Evolutionary conservation across 495 filamentous ascomycete genomes (phyloP).

Genomic region (Trypethelium eluteriae): DNA sequence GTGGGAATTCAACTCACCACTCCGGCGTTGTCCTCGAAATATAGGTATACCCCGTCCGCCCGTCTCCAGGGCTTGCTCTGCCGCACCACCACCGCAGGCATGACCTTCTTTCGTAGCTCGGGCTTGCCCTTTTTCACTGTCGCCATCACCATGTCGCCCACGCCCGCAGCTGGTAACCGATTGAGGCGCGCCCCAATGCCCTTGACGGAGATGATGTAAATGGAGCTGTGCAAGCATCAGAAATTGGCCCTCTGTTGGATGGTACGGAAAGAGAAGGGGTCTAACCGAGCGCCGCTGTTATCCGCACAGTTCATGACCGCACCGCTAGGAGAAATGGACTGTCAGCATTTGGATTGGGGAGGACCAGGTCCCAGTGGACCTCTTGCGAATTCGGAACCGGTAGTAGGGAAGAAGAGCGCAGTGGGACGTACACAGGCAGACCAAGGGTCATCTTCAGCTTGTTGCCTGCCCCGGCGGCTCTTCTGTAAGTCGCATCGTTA

Average conservation of each 20-base stretch:
- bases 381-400: too few relatives aligned
- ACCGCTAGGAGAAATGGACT: slow-evolving; percentile 52
- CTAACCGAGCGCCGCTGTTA: slow-evolving; percentile 82
- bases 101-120: slow-evolving; percentile 98
- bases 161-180: slow-evolving; percentile 92
- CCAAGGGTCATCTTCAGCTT: slow-evolving; percentile 99
- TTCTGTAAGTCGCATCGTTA: background rate
- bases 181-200: slow-evolving; percentile 98
- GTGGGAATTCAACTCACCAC: slow-evolving; percentile 58
- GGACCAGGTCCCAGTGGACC: too few relatives aligned
- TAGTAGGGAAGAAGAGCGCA: too few relatives aligned
- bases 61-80: slow-evolving; percentile 99
- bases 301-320: slow-evolving; percentile 96
- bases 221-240: slow-evolving; percentile 44
- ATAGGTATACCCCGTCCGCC: slow-evolving; percentile 93
- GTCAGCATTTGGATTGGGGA: slow-evolving; percentile 4
- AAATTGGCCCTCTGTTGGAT: too few relatives aligned
- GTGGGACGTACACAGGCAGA: slow-evolving; percentile 87
- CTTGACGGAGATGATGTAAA: slow-evolving; percentile 99
- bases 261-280: too few relatives aligned
- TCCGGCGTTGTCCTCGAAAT: slow-evolving; percentile 99
- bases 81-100: slow-evolving; percentile 95
- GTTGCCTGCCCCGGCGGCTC: slow-evolving; percentile 57
- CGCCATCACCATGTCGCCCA: slow-evolving; percentile 99
- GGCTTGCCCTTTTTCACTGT: slow-evolving; percentile 99